phyloP scores from a whole-genome alignment of 768 basidiomycete species.

The Boletus rubroflammeus region DNA sequence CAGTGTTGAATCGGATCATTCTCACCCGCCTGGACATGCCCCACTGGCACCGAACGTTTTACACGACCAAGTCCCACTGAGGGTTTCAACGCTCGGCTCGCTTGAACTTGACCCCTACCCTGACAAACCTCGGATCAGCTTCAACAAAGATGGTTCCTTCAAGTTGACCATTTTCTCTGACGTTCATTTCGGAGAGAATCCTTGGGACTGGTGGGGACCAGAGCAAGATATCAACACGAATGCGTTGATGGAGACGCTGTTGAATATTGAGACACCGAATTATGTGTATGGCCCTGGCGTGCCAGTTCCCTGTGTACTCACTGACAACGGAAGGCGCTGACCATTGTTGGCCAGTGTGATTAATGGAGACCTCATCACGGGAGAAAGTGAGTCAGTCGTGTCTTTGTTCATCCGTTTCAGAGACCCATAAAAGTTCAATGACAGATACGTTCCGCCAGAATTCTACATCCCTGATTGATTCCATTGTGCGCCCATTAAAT shows the following conservation, averaged over 20 bases:
- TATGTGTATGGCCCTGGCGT: constrained; percentile 50
- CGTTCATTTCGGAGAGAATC: constrained; percentile 73
- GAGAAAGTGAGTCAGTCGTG: constrained; percentile 46
- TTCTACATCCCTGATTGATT: constrained; percentile 61
- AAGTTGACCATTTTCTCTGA: constrained; percentile 75
- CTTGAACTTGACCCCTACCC: constrained; percentile 40
- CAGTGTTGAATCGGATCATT: background rate
- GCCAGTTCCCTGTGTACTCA: background rate
- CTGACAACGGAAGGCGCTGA: background rate
- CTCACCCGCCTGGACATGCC: background rate
- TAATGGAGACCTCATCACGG: constrained; percentile 73
- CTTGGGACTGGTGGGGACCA: constrained; percentile 66
- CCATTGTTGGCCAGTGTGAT: constrained; percentile 45
- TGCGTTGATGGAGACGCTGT: constrained; percentile 51
- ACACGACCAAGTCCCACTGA: constrained; percentile 1
- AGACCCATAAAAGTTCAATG: background rate
- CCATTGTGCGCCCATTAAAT: constrained; percentile 60
- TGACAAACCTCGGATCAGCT: constrained; percentile 49
- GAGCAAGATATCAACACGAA: constrained; percentile 64
- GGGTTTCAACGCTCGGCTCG: background rate
- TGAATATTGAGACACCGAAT: constrained; percentile 59
- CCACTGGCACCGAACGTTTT: background rate
- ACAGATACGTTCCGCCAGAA: constrained; percentile 66
- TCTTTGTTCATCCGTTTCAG: background rate
- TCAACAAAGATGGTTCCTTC: constrained; percentile 58